Evolutionary conservation across 495 filamentous ascomycete species (phyloP), one percentile per base, ranked within the genome.

Genomic region (Hypoxylon lenormandii): DNA sequence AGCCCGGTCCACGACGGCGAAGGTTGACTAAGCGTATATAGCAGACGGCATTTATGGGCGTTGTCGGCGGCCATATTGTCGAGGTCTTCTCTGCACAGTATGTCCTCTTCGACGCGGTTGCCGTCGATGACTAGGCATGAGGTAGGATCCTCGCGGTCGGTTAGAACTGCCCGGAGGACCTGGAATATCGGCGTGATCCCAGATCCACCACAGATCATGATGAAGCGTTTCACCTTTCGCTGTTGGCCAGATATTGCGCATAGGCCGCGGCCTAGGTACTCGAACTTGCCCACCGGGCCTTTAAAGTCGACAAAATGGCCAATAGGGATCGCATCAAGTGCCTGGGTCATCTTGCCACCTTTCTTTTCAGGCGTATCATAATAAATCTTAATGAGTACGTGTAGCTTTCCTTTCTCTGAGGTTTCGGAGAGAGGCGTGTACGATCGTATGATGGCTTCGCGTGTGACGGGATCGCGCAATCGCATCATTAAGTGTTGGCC

Each of bases 111-210:
- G 23, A 84, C 76, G 47, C 92, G 77, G 72, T 97, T 98, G 0
- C 93, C 92, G 72, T 97, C 83, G 0, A 97, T 80, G 0, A 98
- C 84, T 8, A 90, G 73, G 72, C 93, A 96, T 18, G 53, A 59
- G 1, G 83, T 81, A 52, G 60, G 45, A 28, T 81, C 82, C 28
- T 65, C 70, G 23, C 21, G 55, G 47, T 81, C 75, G 46, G 84
- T 80, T 79, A 92, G 86, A 1, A 95, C 86, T 3, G 92, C 92
- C 26, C 92, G 82, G 36, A 97, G 81, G 0, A 97, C 92, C 66
- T 96, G 91, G 80, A 90, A 97, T 57, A 97, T 91, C 0, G 94
- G 94, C 40, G 94, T 98, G 70, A 98, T 92, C 2, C 94, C 94
- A 2, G 87, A 91, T 36, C 94, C 94, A 26, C 85, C 94, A 64